Evolutionary conservation across 495 filamentous ascomycete species (phyloP), one percentile per base, ranked within the genome.

Genomic region (Alectoria sarmentosa): DNA sequence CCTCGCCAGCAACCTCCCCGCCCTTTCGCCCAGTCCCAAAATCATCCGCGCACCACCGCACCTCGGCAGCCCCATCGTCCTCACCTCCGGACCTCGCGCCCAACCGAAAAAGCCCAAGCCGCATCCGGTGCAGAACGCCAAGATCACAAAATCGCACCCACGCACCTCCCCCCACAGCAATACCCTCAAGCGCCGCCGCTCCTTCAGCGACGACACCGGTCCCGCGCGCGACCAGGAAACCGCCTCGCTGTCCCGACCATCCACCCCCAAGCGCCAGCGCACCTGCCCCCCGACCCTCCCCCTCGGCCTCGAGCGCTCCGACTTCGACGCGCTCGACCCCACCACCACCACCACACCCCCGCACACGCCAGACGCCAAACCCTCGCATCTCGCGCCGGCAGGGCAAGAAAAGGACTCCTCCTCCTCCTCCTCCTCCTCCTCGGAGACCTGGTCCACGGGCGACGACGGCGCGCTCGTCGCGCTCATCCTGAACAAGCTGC

Each of bases 381-480:
- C 74, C 69, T 75, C 73, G 46, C 76, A 71, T 2, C 76, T 75
- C 77, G n/a, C 73, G 78, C 46, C 71, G 13, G 21, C 66, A 37
- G 15, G 63, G 15, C 36, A 62, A 11, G 46, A n/a, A 34, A 38
- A 60, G 26, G 76, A 84, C 60, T 78, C 79, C 32, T 70, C 77
- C n/a, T n/a, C n/a, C n/a, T n/a, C n/a, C n/a, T n/a, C n/a, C n/a
- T n/a, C n/a, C n/a, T n/a, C n/a, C n/a, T n/a, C n/a, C n/a, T n/a
- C n/a, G n/a, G n/a, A n/a, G 56, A 69, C 71, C 19, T 91, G 88
- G 88, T 82, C 83, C 46, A 76, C 80, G 8, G 84, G 87, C 58
- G 86, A 91, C 67, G 89, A 92, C 73, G 77, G 86, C 60, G 80
- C 85, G 30, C 78, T 93, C 8, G 83, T 92, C 32, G 84, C 90